Conservation (phyloP, 2,329 filamentous ascomycete species). For the Colletotrichum sp. region DNA sequence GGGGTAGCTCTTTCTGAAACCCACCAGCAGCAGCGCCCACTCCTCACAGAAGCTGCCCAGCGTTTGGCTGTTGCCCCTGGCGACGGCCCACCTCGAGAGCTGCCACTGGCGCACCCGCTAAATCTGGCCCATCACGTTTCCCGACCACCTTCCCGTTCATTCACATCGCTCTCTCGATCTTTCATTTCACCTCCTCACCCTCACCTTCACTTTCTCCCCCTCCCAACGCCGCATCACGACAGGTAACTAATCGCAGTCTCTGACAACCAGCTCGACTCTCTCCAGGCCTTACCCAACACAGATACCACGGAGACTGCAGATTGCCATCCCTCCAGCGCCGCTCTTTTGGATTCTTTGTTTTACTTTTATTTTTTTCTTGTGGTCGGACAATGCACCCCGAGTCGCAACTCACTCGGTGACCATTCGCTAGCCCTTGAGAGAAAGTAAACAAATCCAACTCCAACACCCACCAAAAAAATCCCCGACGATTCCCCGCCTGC, state of each 20-base stretch:
- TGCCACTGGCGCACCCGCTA: background rate
- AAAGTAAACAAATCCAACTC: slow-evolving; percentile 11
- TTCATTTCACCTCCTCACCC: background rate
- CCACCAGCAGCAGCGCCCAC: background rate
- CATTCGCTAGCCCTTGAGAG: background rate
- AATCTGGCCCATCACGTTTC: background rate
- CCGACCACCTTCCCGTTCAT: background rate
- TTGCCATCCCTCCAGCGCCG: background rate
- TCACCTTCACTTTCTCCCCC: background rate
- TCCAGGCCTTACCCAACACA: too few species aligned
- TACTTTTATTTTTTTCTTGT: background rate
- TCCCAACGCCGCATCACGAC: background rate
- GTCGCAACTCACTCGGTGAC: slow-evolving; percentile 12
- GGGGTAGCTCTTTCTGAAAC: slow-evolving; percentile 15
- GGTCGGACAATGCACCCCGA: slow-evolving; percentile 7
- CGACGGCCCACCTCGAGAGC: slow-evolving; percentile 7
- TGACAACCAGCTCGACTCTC: slow-evolving; percentile 4
- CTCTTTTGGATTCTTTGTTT: background rate
- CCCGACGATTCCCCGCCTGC: background rate
- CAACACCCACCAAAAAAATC: background rate
- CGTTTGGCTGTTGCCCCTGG: slow-evolving; percentile 8
- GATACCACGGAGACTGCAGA: slow-evolving; percentile 14
- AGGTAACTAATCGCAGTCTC: slow-evolving; percentile 12
- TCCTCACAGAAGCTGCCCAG: background rate
- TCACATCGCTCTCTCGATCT: background rate